Conservation (phyloP, 2,329 filamentous ascomycete species). For the Aotearoamyces nothofagi region DNA sequence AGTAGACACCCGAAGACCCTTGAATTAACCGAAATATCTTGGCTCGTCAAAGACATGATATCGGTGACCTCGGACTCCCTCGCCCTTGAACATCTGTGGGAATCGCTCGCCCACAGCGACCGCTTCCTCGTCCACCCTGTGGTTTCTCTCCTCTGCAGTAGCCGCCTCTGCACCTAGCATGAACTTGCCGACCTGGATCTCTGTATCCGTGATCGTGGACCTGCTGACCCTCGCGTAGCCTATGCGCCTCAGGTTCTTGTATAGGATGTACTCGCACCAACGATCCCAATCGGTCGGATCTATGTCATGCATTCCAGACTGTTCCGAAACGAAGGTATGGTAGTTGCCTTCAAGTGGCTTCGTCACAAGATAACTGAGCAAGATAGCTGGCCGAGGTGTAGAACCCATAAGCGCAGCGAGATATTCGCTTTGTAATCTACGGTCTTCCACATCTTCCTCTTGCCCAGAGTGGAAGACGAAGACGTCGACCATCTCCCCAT, state of each 20-base stretch:
- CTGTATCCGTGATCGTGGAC: slow-evolving; percentile 89
- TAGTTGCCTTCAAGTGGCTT: slow-evolving; percentile 88
- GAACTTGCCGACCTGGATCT: slow-evolving; percentile 94
- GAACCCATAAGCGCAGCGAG: slow-evolving; percentile 78
- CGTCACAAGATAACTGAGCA: slow-evolving; percentile 86
- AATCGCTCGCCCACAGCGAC: slow-evolving; percentile 70
- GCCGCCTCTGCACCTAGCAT: slow-evolving; percentile 58
- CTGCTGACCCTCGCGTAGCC: slow-evolving; percentile 85
- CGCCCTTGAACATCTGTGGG: slow-evolving; percentile 67
- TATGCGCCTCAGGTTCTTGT: slow-evolving; percentile 71
- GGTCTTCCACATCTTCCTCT: slow-evolving; percentile 88
- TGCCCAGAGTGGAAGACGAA: slow-evolving; percentile 99
- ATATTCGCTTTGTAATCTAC: slow-evolving; percentile 74
- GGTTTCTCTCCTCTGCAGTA: slow-evolving; percentile 39
- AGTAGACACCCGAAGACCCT: no score
- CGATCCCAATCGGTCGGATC: slow-evolving; percentile 87
- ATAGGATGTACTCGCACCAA: slow-evolving; percentile 98
- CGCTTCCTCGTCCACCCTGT: slow-evolving; percentile 49
- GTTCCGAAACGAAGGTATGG: slow-evolving; percentile 80
- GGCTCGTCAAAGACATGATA: slow-evolving; percentile 96
- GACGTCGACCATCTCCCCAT: slow-evolving; percentile 78
- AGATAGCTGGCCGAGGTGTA: slow-evolving; percentile 62
- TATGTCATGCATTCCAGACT: slow-evolving; percentile 88
- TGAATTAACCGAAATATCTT: slow-evolving; percentile 46
- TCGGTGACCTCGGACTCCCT: slow-evolving; percentile 74